Evolutionary conservation across 352 stramenopile species (phyloP), one percentile per base, ranked within the genome.

Genomic region (Pythium oligandrum): DNA sequence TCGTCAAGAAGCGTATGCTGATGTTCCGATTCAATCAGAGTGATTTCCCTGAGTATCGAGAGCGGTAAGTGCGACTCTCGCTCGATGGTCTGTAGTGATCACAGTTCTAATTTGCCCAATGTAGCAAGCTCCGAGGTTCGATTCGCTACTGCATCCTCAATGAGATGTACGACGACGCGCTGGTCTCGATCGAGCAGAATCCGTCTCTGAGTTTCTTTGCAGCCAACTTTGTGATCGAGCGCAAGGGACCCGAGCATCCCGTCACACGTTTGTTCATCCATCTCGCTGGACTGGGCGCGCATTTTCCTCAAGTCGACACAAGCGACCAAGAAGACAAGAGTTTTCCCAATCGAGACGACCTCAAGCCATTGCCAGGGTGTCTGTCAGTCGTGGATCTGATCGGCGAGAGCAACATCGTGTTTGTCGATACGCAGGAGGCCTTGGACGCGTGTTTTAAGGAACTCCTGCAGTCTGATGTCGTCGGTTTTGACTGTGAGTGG

Each of bases 401-500:
- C 17, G 64, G 67, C n/a, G 60, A 71, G 2, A 61, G 57, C 37
- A 78, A 71, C 44, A 70, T 86, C 37, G 48, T 75, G 26, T 89
- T 93, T 50, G 70, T 93, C 6, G 74, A 86, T 47, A 84, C 73
- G 3, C 59, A 44, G 10, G 57, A 54, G 17, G 52, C 44, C 11
- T 46, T 90, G 5, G 40, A 64, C 7, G 43, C 10, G n/a, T 87
- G 74, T 44, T 55, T 70, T 8, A 53, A 51, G 17, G 60, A 88
- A 42, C 58, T 93, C 31, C 40, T 70, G n/a, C 40, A 44, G 2
- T 66, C 79, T n/a, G 33, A 61, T 0, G 62, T 74, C 26, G 63
- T 93, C 12, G 83, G 83, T 3, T 89, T 93, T 43, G 83, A 93
- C 64, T 88, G 75, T 12, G 83, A 93, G 56, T 93, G 83, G 83